phyloP scores from a whole-genome alignment of 495 filamentous ascomycete genomes.

The Penicillium taxi region DNA sequence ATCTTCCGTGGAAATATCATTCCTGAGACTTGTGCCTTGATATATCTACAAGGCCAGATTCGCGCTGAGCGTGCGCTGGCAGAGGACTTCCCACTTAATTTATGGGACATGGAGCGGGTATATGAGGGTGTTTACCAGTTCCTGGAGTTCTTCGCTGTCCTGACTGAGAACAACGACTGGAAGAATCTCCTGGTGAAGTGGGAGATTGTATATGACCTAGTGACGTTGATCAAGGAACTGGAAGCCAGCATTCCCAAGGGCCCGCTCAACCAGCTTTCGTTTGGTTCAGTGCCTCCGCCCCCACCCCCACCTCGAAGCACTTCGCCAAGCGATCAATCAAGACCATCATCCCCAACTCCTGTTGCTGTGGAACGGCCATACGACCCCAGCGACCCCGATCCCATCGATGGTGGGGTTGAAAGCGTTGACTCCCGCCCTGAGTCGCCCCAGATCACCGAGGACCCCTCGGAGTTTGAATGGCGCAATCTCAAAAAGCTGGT shows the following conservation, averaged over 20 bases:
- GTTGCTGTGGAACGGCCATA: slow-evolving; percentile 51
- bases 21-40: slow-evolving; percentile 84
- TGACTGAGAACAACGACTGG: slow-evolving; percentile 67
- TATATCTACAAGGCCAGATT: slow-evolving; percentile 88
- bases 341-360: slow-evolving; percentile 27
- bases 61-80: slow-evolving; percentile 54
- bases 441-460: slow-evolving; percentile 61
- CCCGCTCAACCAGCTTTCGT: slow-evolving; percentile 41
- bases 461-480: slow-evolving; percentile 87
- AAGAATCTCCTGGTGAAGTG: slow-evolving; percentile 73
- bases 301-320: slow-evolving; percentile 21
- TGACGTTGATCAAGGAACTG: slow-evolving; percentile 75
- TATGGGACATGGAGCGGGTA: slow-evolving; percentile 94
- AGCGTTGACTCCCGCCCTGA: slow-evolving; percentile 43
- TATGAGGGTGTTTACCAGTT: slow-evolving; percentile 87
- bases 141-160: slow-evolving; percentile 86
- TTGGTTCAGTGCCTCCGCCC: slow-evolving; percentile 24
- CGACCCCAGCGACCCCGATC: slow-evolving; percentile 43
- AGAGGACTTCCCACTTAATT: slow-evolving; percentile 84
- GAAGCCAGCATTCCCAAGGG: slow-evolving; percentile 77
- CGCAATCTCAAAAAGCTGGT: slow-evolving; percentile 86
- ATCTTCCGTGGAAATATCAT: slow-evolving; percentile 88
- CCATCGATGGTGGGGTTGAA: slow-evolving; percentile 30
- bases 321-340: slow-evolving; percentile 24
- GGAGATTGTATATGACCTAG: slow-evolving; percentile 77